Evolutionary conservation across 2,329 filamentous ascomycete species (phyloP), one percentile per base, ranked within the genome.

Genomic region (Capronia coronata): DNA sequence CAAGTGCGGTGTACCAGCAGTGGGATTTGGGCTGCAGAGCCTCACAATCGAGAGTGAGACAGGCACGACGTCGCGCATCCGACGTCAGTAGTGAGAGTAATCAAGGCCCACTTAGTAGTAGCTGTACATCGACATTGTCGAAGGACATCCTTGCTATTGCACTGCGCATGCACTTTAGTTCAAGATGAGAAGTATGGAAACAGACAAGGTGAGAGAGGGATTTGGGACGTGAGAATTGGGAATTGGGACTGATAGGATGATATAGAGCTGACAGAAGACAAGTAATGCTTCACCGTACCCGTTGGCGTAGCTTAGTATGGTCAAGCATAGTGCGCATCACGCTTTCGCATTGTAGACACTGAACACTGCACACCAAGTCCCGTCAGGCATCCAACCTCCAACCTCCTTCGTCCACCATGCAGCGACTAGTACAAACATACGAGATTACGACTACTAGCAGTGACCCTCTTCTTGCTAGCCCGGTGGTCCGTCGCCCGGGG

Each of bases 21-120:
- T 30, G 16, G 48, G 48, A 47, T 43, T 51, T 51, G 38, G 48
- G 48, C 39, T 19, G 30, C 27, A n/a, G 1, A 13, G 4, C 14
- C 34, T 32, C 29, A 9, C 14, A 13, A 16, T 37, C 16, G 34
- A 27, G 23, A 10, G 5, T 10, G 23, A 27, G 23, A 10, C 3
- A 32, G 29, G n/a, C 7, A 32, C 11, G 29, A n/a, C n/a, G 29
- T 32, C 29, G n/a, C 7, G 7, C 34, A 19, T n/a, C 25, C 16
- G 23, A 23, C 23, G 6, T 38, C 35, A 38, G 19, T 19, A 3
- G 6, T 18, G 13, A 19, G n/a, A n/a, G n/a, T 38, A 18, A 14
- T 5, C 16, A 21, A 13, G 7, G 8, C 9, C 35, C 16, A n/a
- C n/a, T n/a, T n/a, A n/a, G n/a, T n/a, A 5, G 4, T 18, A 19